A percentile compares a stretch with the other conserved stretches of the same genome.
Conservation (phyloP, 2,329 filamentous ascomycete species). For the Bipolaris sorokiniana region DNA sequence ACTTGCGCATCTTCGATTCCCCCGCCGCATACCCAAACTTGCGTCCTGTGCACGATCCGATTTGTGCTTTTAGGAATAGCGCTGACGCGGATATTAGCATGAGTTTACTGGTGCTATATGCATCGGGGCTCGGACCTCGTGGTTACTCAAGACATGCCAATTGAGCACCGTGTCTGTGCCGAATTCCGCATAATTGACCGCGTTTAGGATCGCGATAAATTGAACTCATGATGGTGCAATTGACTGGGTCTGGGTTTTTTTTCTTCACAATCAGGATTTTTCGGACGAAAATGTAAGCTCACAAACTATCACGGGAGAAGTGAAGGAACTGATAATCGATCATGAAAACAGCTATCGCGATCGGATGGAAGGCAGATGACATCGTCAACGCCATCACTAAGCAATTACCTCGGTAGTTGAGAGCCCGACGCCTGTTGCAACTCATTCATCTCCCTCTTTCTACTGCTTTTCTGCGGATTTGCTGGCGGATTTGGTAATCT, state of each 20-base stretch:
- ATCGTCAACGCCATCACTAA: neutral
- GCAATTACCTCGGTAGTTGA: conserved; percentile 11
- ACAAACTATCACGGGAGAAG: neutral
- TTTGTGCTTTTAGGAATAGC: neutral
- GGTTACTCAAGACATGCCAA: conserved; percentile 6
- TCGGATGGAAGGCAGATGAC: neutral
- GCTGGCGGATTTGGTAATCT: conserved; percentile 18
- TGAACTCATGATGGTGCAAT: neutral
- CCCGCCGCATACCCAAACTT: neutral
- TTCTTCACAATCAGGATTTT: too few relatives aligned
- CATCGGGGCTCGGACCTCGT: neutral
- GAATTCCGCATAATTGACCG: conserved; percentile 4
- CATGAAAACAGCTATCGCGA: neutral
- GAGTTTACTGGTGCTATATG: neutral
- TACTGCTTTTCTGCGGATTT: neutral
- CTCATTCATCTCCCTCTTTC: neutral
- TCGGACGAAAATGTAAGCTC: too few relatives aligned
- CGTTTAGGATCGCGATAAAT: neutral
- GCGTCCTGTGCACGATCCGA: conserved; percentile 8
- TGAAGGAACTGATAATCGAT: neutral
- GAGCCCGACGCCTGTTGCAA: conserved; percentile 12
- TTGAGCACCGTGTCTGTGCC: conserved; percentile 5
- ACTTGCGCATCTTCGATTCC: conserved; percentile 10
- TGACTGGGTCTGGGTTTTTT: too few relatives aligned
- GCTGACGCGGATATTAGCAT: neutral